Evolutionary conservation across 2,329 filamentous ascomycete species (phyloP).

Genomic region (Ophiostoma novo-ulmi): DNA sequence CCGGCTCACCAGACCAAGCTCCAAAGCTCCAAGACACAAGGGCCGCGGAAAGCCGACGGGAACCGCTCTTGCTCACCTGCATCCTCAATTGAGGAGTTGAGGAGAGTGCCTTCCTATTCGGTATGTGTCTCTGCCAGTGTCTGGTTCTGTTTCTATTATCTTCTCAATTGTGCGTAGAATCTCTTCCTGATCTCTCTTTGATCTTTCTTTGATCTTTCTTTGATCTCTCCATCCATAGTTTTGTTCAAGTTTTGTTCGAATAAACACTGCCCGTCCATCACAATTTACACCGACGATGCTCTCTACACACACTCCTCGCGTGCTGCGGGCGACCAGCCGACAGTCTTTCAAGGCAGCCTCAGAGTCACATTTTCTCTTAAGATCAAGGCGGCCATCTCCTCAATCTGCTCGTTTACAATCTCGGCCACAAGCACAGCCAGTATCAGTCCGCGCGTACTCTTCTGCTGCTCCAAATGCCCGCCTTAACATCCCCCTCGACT

Average conservation of each 20-base stretch:
- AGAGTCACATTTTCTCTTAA: not conserved
- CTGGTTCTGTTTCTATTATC: not conserved
- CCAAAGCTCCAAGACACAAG: slow-evolving; percentile 1
- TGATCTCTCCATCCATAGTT: not conserved
- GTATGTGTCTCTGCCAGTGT: not conserved
- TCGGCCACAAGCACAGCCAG: not conserved
- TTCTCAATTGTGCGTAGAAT: too few relatives aligned
- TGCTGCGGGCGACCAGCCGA: slow-evolving; percentile 1
- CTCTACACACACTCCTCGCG: not conserved
- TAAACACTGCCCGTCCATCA: too few relatives aligned
- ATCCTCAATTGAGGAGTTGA: slow-evolving; percentile 7
- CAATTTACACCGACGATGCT: not conserved
- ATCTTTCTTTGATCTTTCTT: not conserved
- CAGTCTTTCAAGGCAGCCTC: not conserved
- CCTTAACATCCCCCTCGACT: slow-evolving; percentile 85
- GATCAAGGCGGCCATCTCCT: not conserved
- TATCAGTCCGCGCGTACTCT: slow-evolving; percentile 40
- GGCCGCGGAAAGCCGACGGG: slow-evolving; percentile 12
- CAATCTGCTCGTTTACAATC: not conserved
- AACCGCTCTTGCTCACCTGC: slow-evolving; percentile 12
- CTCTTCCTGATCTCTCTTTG: not conserved
- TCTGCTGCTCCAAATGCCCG: slow-evolving; percentile 52
- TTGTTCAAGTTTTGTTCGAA: not conserved
- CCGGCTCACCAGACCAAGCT: not conserved
- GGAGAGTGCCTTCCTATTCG: slow-evolving; percentile 9